Base-by-base conservation (phyloP, 2,329 filamentous ascomycete genomes). In the Blastomyces parvus region DNA sequence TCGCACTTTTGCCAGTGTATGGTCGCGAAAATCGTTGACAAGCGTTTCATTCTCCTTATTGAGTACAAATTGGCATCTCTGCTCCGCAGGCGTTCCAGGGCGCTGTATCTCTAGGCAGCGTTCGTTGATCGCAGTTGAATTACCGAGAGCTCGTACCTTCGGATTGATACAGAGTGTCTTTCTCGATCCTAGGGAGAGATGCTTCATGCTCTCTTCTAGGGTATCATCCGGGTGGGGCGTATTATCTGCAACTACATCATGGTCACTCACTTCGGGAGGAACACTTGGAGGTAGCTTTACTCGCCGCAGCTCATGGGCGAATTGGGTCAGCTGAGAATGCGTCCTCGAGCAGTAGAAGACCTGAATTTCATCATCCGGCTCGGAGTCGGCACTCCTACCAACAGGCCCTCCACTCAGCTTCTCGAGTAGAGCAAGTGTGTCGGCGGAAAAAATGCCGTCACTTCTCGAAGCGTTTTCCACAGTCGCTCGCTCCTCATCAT, bases 281-380 rank as follows among this genome's bases (percentile, higher is more conserved):
- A 94, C 74, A 2, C 88, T 90, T 0, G 90, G 82, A 4, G 91
- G 90, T 64, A 96, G 86, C 0, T 78, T 78, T n/a, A 95, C 89
- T 36, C 90, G 86, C 1, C 87, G 85, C 59, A 97, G 78, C 74
- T 97, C 92, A 52, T 86, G 83, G 22, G 93, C 87, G 74, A 97
- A 96, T 72, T 97, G 92, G 0, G 88, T 88, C 17, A 97, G 78
- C 71, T 97, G 92, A 2, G 92, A 97, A 74, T 97, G 92, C 0
- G 92, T 97, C 71, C 92, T 84, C 8, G 92, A 97, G 63, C 91
- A 94, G 76, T 93, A 96, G 74, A 90, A 96, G 60, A 97, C 89
- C 81, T 93, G 96, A 60, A 88, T 80, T 67, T 88, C 86, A 62
- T 90, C 85, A 8, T 82, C 74, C 46, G 30, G 60, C n/a, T 80